Conservation (phyloP, 257 asterid genomes). For the Anisodus acutangulus region DNA sequence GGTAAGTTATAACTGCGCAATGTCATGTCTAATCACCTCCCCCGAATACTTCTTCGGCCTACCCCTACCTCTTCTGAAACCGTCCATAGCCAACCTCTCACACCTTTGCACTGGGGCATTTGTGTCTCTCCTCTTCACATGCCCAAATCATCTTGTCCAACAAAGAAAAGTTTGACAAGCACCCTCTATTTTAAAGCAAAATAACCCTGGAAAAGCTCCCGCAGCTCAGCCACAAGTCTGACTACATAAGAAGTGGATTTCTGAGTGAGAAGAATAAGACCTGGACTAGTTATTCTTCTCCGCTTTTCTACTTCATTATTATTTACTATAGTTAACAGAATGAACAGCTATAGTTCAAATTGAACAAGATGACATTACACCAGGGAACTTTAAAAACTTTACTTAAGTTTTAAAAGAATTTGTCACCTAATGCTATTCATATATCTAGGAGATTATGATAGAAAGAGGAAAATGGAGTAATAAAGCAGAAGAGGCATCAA, state of each 20-base stretch:
- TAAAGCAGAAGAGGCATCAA: too few relatives aligned
- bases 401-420: not conserved
- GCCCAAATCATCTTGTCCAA: not conserved
- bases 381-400: too few relatives aligned
- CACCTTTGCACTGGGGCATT: too few relatives aligned
- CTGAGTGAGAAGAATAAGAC: not conserved
- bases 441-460: not conserved
- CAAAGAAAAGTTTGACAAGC: not conserved
- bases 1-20: too few relatives aligned
- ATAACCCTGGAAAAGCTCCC: not conserved
- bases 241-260: not conserved
- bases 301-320: not conserved
- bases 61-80: too few relatives aligned
- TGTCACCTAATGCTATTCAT: not conserved
- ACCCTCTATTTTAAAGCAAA: not conserved
- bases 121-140: too few relatives aligned
- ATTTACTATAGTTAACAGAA: not conserved
- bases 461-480: not conserved
- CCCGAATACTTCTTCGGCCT: too few relatives aligned
- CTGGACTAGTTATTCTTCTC: not conserved
- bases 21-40: too few relatives aligned
- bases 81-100: too few relatives aligned
- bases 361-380: not conserved
- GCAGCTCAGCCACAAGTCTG: not conserved
- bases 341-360: not conserved